phyloP scores from a whole-genome alignment of 1,139 yeast genomes.

The Magnusiomyces clavatus region DNA sequence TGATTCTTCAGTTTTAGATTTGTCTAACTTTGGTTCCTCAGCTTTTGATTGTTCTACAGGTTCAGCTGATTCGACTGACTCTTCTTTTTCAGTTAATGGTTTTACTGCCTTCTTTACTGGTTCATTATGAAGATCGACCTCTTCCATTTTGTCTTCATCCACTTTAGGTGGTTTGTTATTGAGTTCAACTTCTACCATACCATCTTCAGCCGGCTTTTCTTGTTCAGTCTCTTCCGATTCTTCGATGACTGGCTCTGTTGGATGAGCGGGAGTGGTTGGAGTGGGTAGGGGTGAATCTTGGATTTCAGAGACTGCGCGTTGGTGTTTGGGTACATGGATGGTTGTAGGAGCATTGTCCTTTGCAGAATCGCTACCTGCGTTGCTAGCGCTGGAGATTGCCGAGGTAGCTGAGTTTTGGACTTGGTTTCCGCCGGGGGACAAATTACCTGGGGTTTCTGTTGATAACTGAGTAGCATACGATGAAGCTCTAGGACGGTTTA shows the following conservation, averaged over 20 bases:
- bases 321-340: slow-evolving; percentile 4
- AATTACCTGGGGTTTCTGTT: background rate
- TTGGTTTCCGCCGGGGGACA: slow-evolving; percentile 4
- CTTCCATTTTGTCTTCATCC: background rate
- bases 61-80: background rate
- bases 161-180: background rate
- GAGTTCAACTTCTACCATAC: slow-evolving; percentile 5
- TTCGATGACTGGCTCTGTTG: slow-evolving; percentile 10
- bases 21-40: slow-evolving; percentile 16
- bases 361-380: background rate
- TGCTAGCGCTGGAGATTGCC: background rate
- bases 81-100: background rate
- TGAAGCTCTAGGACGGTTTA: slow-evolving; percentile 26
- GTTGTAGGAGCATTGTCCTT: background rate
- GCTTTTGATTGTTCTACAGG: slow-evolving; percentile 1
- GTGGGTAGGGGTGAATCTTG: slow-evolving; percentile 9
- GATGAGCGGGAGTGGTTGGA: background rate
- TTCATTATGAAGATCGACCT: background rate
- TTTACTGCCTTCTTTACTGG: background rate
- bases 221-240: slow-evolving; percentile 11
- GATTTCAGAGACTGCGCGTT: slow-evolving; percentile 14
- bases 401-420: slow-evolving; percentile 5
- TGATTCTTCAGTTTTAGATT: slow-evolving; percentile 18
- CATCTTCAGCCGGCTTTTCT: slow-evolving; percentile 3
- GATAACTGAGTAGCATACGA: slow-evolving; percentile 21